Base-by-base conservation (phyloP, 192 early-diverging fungal genomes). In the Lobosporangium transversale region DNA sequence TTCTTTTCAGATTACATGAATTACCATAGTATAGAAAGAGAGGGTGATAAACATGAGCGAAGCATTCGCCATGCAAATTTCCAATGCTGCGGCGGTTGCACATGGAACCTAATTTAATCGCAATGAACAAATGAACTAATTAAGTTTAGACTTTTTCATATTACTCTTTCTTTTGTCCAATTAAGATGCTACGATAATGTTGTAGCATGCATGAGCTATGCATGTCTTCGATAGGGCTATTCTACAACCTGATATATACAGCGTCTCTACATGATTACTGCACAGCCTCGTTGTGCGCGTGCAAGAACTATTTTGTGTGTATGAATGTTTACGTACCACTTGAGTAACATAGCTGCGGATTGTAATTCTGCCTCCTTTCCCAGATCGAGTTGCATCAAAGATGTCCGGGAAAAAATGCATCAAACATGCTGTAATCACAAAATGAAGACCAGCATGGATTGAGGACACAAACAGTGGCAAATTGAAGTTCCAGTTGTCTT, bases 1-100 rank as follows among this genome's bases (percentile, higher is more conserved):
- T n/a, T n/a, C n/a, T n/a, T n/a, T n/a, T n/a, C n/a, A n/a, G n/a
- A n/a, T n/a, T n/a, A n/a, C n/a, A n/a, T n/a, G n/a, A n/a, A n/a
- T 55, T 79, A 82, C 86, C 88, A 91, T 89, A 27, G 89, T 96
- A 73, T 94, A 94, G 68, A 96, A 94, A n/a, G 90, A 88, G 20
- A 96, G 84, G 10, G 94, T 89, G 49, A 96, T 92, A 65, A 81
- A 85, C 71, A 92, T 85, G 35, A 95, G 86, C 29, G 88, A 89
- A 14, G 88, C 85, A 80, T 95, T 95, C 9, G 91, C 87, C 64
- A 91, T 84, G 42, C 92, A 90, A 68, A 95, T 94, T 64, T 95
- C 94, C 24, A 94, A 60, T 18, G 92, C 92, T 23, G 94, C 91
- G 7, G 92, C 87, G 17, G 92, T 62, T 12, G 89, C 93, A 68